Percentiles rank a stretch among this genome's conserved stretches.
These are phyloP conservation scores for Diospyros lotus DNA, from an alignment of 148 eudicot species.

Conservation along the genomic window DNA sequence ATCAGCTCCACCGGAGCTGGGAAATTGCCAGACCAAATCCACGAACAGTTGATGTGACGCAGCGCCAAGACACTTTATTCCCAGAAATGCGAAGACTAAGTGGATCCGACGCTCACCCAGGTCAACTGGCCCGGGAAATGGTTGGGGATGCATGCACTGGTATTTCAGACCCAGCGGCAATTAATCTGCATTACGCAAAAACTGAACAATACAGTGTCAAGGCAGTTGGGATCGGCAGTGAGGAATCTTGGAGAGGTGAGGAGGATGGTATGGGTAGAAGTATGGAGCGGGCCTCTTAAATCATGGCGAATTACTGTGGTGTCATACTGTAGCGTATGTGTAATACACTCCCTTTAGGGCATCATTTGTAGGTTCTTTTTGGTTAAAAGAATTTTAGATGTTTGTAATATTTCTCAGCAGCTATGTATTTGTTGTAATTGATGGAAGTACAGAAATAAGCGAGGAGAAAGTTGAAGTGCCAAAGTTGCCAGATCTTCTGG, in stretches of 20 bases:
- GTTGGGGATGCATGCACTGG: no score
- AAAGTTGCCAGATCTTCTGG: conserved; percentile 23
- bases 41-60: no score
- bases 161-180: no score
- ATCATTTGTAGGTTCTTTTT: conserved; percentile 31
- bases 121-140: no score
- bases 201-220: no score
- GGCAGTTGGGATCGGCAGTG: no score
- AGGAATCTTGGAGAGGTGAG: conserved; percentile 34
- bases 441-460: conserved; percentile 32
- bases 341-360: conserved; percentile 35
- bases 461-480: conserved; percentile 20
- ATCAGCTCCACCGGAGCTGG: no score
- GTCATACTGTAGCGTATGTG: conserved; percentile 56
- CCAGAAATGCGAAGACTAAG: no score
- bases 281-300: conserved; percentile 17
- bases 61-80: no score
- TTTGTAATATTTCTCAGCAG: conserved; percentile 34
- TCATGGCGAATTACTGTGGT: conserved; percentile 20
- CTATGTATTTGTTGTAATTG: conserved; percentile 79
- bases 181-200: no score
- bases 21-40: no score
- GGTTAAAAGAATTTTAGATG: conserved; percentile 22
- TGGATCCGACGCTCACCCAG: no score
- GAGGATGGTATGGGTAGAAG: conserved; percentile 62